Conservation (phyloP, 306 rosid species). For the Acacia crassicarpa region DNA sequence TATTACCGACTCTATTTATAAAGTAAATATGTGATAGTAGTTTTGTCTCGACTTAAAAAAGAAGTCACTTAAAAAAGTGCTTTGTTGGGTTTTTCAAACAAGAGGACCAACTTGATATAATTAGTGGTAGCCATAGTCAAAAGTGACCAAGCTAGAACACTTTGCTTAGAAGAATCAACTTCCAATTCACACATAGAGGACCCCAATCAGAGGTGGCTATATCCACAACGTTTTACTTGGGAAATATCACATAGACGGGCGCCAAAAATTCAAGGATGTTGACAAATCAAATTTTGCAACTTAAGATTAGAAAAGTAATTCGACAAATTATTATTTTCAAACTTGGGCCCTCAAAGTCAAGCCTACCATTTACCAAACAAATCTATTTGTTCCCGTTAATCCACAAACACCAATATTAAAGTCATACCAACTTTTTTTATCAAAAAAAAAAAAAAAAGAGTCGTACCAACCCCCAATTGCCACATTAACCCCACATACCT, state of each 20-base stretch:
- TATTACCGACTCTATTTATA: no score
- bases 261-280: not conserved
- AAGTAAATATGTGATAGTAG: fast-evolving
- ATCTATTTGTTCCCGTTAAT: not conserved
- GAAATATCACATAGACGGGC: not conserved
- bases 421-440: not conserved
- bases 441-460: no score
- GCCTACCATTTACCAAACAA: not conserved
- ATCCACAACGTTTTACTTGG: not conserved
- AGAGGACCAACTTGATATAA: not conserved
- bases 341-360: not conserved
- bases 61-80: no score
- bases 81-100: not conserved
- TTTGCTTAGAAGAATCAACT: not conserved
- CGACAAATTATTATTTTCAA: not conserved
- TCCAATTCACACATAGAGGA: not conserved
- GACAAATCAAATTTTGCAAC: not conserved
- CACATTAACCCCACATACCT: not conserved
- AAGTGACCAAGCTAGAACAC: not conserved
- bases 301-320: not conserved
- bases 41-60: no score
- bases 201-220: not conserved
- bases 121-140: not conserved
- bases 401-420: no score
- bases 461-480: no score